These are phyloP conservation scores for Plasmodium knowlesi DNA, from an alignment of 169 alveolate genomes.

Conservation along the genomic window DNA sequence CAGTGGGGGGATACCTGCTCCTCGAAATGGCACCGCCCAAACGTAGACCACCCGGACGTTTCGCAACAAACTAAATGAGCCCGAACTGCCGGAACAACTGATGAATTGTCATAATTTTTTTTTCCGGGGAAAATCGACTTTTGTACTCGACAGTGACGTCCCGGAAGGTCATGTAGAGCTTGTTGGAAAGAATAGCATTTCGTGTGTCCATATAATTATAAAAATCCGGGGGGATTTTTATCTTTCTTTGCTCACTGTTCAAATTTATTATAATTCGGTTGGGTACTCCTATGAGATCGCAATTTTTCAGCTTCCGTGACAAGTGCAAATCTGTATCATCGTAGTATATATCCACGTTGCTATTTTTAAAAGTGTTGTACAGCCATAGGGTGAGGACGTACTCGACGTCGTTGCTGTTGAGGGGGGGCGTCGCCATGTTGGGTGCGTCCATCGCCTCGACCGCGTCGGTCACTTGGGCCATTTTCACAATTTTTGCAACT, in stretches of 20 bases:
- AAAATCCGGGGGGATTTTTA: slow-evolving; percentile 43
- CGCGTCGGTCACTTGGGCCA: not conserved
- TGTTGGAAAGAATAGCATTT: slow-evolving; percentile 12
- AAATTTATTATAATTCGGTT: slow-evolving; percentile 55
- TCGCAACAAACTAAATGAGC: not conserved
- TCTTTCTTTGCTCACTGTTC: slow-evolving; percentile 24
- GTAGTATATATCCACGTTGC: slow-evolving; percentile 38
- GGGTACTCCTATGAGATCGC: slow-evolving; percentile 61
- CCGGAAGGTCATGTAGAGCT: slow-evolving; percentile 27
- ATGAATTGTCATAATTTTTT: slow-evolving; percentile 54
- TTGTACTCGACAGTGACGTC: slow-evolving; percentile 36
- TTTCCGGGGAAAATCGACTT: slow-evolving; percentile 39
- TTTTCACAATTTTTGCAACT: not conserved
- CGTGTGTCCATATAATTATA: slow-evolving; percentile 22
- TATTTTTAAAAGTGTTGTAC: slow-evolving; percentile 16
- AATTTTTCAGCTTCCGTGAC: slow-evolving; percentile 58
- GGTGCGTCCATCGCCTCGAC: not conserved
- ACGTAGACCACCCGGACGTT: not conserved
- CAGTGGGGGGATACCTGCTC: not conserved
- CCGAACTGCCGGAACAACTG: slow-evolving; percentile 25
- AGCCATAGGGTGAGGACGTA: slow-evolving; percentile 32
- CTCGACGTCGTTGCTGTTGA: slow-evolving; percentile 61
- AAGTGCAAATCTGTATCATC: slow-evolving; percentile 64
- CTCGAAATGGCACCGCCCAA: not conserved
- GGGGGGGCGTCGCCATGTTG: not conserved